These are phyloP conservation scores for Polygonum aviculare DNA, from an alignment of 148 eudicot species.

Conservation along the genomic window DNA sequence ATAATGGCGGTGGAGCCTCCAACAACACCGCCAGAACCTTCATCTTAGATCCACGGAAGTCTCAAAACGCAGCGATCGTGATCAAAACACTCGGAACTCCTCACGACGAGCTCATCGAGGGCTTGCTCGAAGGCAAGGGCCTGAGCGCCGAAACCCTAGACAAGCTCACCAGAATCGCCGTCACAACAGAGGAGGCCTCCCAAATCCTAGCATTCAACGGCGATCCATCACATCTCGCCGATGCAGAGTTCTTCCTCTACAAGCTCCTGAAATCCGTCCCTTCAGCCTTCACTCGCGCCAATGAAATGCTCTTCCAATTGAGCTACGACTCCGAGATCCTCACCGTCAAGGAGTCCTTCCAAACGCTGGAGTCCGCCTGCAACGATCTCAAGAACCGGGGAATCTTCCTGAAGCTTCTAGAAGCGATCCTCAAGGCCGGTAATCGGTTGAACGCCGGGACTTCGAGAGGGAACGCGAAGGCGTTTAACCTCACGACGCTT, in stretches of 20 bases:
- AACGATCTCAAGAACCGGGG: slow-evolving; percentile 60
- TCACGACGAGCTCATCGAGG: slow-evolving; percentile 43
- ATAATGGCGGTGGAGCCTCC: slow-evolving; percentile 19
- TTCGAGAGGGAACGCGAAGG: slow-evolving; percentile 82
- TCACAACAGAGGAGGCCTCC: slow-evolving; percentile 55
- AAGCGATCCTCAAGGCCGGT: slow-evolving; percentile 88
- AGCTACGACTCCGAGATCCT: slow-evolving; percentile 44
- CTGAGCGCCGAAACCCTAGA: slow-evolving; percentile 56
- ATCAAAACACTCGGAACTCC: slow-evolving; percentile 56
- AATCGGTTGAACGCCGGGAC: slow-evolving; percentile 84
- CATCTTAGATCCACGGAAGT: slow-evolving; percentile 62
- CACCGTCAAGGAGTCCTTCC: slow-evolving; percentile 35
- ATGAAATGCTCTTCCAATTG: slow-evolving; percentile 63
- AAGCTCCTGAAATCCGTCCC: slow-evolving; percentile 65
- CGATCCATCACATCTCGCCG: slow-evolving; percentile 63
- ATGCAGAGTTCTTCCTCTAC: slow-evolving; percentile 81
- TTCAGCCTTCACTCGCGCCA: slow-evolving; percentile 56
- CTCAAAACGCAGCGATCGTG: slow-evolving; percentile 78
- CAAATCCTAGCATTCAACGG: slow-evolving; percentile 52
- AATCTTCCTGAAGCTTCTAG: slow-evolving; percentile 69
- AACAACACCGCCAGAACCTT: slow-evolving; percentile 41
- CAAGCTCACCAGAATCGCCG: slow-evolving; percentile 59
- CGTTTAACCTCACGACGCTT: slow-evolving; percentile 61
- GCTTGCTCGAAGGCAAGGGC: slow-evolving; percentile 51
- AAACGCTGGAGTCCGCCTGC: slow-evolving; percentile 59